Base-by-base conservation (phyloP, 2,329 filamentous ascomycete species). In the Claviceps monticola region DNA sequence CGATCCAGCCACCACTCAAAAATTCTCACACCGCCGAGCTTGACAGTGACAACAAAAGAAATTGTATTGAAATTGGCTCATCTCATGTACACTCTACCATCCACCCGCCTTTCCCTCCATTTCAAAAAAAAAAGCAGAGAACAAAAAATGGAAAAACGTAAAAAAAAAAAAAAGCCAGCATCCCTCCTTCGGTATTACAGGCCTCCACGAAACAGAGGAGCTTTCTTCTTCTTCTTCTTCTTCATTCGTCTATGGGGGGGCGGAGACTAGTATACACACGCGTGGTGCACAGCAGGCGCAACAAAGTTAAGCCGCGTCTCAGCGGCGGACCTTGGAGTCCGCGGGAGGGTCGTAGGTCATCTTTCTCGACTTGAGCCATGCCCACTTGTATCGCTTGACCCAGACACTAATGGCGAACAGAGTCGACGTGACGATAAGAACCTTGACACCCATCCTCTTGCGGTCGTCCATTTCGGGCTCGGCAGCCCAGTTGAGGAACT, bases 351-450 rank as follows among this genome's bases (percentile, higher is more conserved):
- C 86, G 74, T 95, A 95, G 62, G 82, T 77, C 62, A 97, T 75
- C 84, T 97, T 95, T 67, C 93, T 84, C 63, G 89, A 86, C 85
- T 98, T 98, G 71, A 98, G 75, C 64, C 86, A 83, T 55, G 89
- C 79, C 93, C 93, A 98, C 83, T 97, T 98, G 84, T 98, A 98
- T 75, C 90, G 84, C 86, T 98, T 98, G 59, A 97, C 85, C 89
- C 90, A 98, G 63, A 98, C 82, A 70, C 86, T 94, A 64, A 97
- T 65, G 53, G 88, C 88, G 67, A 88, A 86, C 57, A 98, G 76
- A 56, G 84, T 80, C 56, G 84, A 78, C 51, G 83, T 82, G 60
- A 95, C 80, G 59, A 86, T 82, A 62, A 98, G 71, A 51, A 95
- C 87, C 83, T 98, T 97, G 80, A 95, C 83, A 64, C 93, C 93